Evolutionary conservation across 108 stramenopile genomes (phyloP).

Genomic region (Stephanodiscus triporus): DNA sequence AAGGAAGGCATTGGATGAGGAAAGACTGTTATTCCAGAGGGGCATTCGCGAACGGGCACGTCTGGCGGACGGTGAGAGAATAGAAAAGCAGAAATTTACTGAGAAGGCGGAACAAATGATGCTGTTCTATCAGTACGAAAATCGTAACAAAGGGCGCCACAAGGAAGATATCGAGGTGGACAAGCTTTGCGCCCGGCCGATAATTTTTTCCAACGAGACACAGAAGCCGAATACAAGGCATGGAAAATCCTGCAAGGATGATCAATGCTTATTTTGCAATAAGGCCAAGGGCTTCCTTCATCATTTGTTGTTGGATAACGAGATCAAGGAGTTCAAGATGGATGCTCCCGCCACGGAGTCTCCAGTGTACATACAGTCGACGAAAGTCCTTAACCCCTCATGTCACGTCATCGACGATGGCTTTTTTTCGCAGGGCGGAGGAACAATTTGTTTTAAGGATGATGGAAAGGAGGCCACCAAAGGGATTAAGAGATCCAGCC

Average conservation of each 20-base stretch:
- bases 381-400: conserved; percentile 27
- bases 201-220: conserved; percentile 28
- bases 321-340: conserved; percentile 22
- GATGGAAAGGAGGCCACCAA: neutral
- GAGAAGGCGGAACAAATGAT: conserved; percentile 29
- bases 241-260: conserved; percentile 25
- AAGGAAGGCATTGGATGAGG: conserved; percentile 30
- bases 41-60: conserved; percentile 47
- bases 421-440: conserved; percentile 17
- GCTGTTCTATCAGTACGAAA: conserved; percentile 48
- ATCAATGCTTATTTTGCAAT: conserved; percentile 42
- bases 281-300: conserved; percentile 21
- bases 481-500: conserved; percentile 15
- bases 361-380: conserved; percentile 10
- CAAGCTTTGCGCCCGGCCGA: conserved; percentile 35
- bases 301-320: conserved; percentile 28
- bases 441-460: neutral
- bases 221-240: conserved; percentile 10
- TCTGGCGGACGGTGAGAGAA: conserved; percentile 41
- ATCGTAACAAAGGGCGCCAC: conserved; percentile 39
- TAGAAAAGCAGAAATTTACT: conserved; percentile 45
- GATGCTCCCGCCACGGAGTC: conserved; percentile 22
- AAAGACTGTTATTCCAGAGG: conserved; percentile 41
- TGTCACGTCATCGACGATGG: conserved; percentile 18
- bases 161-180: conserved; percentile 37